These are phyloP conservation scores for Clarireedia paspali DNA, from an alignment of 2,329 filamentous ascomycete species.

Conservation along the genomic window DNA sequence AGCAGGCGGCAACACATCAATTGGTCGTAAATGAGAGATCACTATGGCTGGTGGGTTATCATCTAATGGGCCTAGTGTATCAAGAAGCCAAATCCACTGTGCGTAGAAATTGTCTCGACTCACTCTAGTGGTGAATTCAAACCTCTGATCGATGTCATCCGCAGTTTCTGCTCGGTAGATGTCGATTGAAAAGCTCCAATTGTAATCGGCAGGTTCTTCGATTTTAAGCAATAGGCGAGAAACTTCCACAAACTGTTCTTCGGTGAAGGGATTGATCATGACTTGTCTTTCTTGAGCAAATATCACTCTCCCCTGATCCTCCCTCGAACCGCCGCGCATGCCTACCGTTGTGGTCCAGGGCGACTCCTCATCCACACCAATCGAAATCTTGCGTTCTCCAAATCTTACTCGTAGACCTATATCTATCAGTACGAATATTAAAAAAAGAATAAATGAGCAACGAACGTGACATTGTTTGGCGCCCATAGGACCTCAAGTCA, in stretches of 20 bases:
- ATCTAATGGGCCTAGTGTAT: neutral
- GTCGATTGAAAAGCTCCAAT: neutral
- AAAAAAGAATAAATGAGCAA: neutral
- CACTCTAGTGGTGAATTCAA: neutral
- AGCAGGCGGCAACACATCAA: neutral
- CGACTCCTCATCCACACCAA: neutral
- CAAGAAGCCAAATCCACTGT: neutral
- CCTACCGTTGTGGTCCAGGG: neutral
- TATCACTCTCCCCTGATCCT: neutral
- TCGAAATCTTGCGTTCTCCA: slow-evolving; percentile 1
- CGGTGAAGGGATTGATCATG: neutral
- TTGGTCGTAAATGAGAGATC: neutral
- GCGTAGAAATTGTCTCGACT: neutral
- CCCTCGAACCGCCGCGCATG: slow-evolving; percentile 4
- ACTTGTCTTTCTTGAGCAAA: neutral
- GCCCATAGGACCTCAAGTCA: slow-evolving; percentile 22
- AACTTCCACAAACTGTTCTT: neutral
- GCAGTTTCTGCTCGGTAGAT: neutral
- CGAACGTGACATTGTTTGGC: slow-evolving; percentile 19
- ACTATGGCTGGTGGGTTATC: neutral
- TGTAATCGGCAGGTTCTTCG: neutral
- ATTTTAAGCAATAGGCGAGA: neutral
- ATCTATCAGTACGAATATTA: neutral
- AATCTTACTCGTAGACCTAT: neutral
- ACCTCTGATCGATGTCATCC: neutral